A percentile compares a stretch with the other conserved stretches of the same genome.
phyloP scores from a whole-genome alignment of 148 eudicot species.

The Camellia lanceoleosa region DNA sequence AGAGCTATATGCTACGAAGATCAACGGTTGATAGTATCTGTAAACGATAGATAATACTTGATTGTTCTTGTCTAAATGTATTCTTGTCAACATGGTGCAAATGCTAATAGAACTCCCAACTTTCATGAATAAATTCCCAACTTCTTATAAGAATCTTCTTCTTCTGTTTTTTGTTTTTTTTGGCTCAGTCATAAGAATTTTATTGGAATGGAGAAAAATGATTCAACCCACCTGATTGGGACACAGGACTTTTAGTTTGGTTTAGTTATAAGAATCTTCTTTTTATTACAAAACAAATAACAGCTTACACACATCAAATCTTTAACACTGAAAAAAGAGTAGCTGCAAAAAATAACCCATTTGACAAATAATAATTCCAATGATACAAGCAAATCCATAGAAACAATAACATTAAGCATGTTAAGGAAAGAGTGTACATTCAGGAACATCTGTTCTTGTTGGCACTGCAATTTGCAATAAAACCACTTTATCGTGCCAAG shows the following conservation, averaged over 20 bases:
- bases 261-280: background rate
- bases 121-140: background rate
- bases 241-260: too few relatives aligned
- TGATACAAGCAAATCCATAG: background rate
- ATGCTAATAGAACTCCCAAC: background rate
- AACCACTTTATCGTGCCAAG: slow-evolving; percentile 87
- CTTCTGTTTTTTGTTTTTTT: too few relatives aligned
- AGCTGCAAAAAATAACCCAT: background rate
- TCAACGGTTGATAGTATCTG: slow-evolving; percentile 2
- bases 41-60: background rate
- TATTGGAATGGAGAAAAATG: too few relatives aligned
- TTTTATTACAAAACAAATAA: background rate
- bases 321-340: background rate
- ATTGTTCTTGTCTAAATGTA: background rate
- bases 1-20: background rate
- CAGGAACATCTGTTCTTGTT: slow-evolving; percentile 97
- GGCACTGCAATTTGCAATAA: slow-evolving; percentile 98
- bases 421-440: slow-evolving; percentile 51
- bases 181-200: too few relatives aligned
- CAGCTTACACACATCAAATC: background rate
- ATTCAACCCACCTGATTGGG: too few relatives aligned
- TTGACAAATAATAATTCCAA: background rate
- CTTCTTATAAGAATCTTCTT: background rate
- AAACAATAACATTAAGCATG: slow-evolving; percentile 7
- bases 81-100: too few relatives aligned